phyloP scores from a whole-genome alignment of 768 basidiomycete species.

The Pleurotus tuoliensis region DNA sequence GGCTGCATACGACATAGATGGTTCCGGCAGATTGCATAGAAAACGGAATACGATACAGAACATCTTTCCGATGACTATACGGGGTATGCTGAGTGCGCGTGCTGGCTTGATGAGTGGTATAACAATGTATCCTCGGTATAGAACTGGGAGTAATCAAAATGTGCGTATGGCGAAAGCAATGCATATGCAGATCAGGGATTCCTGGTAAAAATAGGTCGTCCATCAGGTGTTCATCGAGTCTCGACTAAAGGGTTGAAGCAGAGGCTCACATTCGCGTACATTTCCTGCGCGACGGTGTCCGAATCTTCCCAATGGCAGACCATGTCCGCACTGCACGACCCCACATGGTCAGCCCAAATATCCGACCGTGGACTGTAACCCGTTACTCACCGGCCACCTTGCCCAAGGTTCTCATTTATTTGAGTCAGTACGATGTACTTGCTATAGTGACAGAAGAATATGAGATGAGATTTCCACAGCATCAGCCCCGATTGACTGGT shows the following conservation, averaged over 20 bases:
- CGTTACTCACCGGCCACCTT: constrained; percentile 71
- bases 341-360: constrained; percentile 1
- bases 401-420: constrained; percentile 79
- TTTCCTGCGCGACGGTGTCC: constrained; percentile 73
- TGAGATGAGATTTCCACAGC: constrained; percentile 11
- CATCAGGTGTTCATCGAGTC: too few species aligned
- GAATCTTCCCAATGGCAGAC: constrained; percentile 87
- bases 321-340: constrained; percentile 62
- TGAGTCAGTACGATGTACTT: constrained; percentile 88
- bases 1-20: constrained; percentile 1
- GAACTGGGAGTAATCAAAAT: constrained; percentile 6
- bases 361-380: constrained; percentile 4
- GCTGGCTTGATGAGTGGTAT: constrained; percentile 2
- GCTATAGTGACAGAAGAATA: constrained; percentile 32
- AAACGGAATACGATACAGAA: not conserved
- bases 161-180: constrained; percentile 37
- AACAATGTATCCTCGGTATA: not conserved
- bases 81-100: constrained; percentile 3
- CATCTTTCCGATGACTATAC: not conserved
- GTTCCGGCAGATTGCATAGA: not conserved
- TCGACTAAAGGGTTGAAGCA: too few species aligned
- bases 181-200: constrained; percentile 53
- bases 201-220: constrained; percentile 37
- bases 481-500: constrained; percentile 5
- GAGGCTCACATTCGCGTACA: constrained; percentile 62